These are phyloP conservation scores for Neocallimastix lanati DNA, from an alignment of 192 early-diverging fungal genomes.

Conservation along the genomic window DNA sequence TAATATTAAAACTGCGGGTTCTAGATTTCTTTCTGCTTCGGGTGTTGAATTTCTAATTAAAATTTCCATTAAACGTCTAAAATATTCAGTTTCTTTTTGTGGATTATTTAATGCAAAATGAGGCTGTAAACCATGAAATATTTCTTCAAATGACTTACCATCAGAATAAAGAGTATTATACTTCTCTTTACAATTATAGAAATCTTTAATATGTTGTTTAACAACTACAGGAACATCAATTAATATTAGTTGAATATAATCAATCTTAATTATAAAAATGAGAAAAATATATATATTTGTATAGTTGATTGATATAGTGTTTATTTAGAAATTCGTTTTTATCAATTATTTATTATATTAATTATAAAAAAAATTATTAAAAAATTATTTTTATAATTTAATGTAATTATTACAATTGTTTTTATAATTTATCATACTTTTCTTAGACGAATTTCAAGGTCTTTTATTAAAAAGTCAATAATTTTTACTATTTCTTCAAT, in stretches of 20 bases:
- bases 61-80: constrained; percentile 13
- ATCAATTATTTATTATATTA: no score
- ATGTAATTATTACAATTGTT: no score
- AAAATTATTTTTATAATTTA: no score
- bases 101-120: constrained; percentile 11
- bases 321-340: no score
- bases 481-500: constrained; percentile 5
- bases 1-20: constrained; percentile 8
- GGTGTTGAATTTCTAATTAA: constrained; percentile 11
- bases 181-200: constrained; percentile 11
- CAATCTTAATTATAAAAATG: neutral
- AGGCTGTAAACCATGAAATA: constrained; percentile 17
- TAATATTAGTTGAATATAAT: constrained; percentile 10
- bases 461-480: neutral
- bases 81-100: constrained; percentile 15
- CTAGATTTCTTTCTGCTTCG: constrained; percentile 7
- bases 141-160: constrained; percentile 12
- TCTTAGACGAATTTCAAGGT: neutral
- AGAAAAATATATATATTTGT: no score
- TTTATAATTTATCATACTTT: neutral
- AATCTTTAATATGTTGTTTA: constrained; percentile 12
- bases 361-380: no score
- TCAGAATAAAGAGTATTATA: constrained; percentile 18
- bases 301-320: no score
- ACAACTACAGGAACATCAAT: constrained; percentile 12